phyloP scores from a whole-genome alignment of 192 early-diverging fungal species.

The Powellomyces hirtus region DNA sequence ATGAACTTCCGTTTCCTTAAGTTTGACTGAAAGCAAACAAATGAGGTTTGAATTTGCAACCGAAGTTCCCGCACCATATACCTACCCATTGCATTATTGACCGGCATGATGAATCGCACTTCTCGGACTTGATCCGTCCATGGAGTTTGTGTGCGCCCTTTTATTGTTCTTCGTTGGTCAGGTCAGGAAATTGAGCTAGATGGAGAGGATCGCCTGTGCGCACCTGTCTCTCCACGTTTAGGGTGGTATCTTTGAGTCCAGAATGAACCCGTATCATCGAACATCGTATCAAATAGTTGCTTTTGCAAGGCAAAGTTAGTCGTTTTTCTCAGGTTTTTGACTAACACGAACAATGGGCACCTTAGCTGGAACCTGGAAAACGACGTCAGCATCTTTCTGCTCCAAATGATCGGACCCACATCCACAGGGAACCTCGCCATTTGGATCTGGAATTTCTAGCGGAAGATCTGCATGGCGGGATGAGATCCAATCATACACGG shows the following conservation, averaged over 20 bases:
- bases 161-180: background rate
- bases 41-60: background rate
- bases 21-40: slow-evolving; percentile 47
- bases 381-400: slow-evolving; percentile 53
- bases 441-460: slow-evolving; percentile 41
- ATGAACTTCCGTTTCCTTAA: slow-evolving; percentile 65
- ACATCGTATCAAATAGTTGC: slow-evolving; percentile 55
- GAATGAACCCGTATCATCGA: slow-evolving; percentile 43
- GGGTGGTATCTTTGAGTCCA: slow-evolving; percentile 52
- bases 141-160: background rate
- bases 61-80: background rate
- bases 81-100: slow-evolving; percentile 69
- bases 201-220: background rate
- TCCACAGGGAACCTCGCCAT: slow-evolving; percentile 50
- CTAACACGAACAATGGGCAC: too few relatives aligned
- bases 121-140: slow-evolving; percentile 31
- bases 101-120: slow-evolving; percentile 63
- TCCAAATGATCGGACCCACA: slow-evolving; percentile 70
- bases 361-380: slow-evolving; percentile 57
- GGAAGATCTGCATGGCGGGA: slow-evolving; percentile 50
- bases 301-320: too few relatives aligned
- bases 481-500: too few relatives aligned
- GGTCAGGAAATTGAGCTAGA: background rate
- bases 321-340: too few relatives aligned
- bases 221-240: slow-evolving; percentile 40